Percentiles rank a stretch among this genome's conserved stretches.
Evolutionary conservation across 1,284 basidiomycete genomes (phyloP).

Genomic region (Microstroma glucosiphilum): DNA sequence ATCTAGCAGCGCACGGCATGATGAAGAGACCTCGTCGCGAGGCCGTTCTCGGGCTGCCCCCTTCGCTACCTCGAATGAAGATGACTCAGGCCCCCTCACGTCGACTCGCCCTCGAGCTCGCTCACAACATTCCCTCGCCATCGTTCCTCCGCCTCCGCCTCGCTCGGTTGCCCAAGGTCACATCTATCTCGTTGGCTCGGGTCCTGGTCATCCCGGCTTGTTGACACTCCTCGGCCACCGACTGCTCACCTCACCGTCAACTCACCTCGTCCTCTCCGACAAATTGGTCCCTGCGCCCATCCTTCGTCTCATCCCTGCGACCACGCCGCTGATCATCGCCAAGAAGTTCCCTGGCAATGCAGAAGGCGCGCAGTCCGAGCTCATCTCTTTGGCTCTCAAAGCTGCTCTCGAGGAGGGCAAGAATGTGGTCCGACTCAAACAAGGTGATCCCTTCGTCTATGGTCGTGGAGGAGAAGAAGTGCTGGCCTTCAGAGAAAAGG

Average conservation of each 20-base stretch:
- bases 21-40: neutral
- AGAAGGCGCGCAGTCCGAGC: conserved; percentile 84
- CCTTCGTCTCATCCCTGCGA: conserved; percentile 71
- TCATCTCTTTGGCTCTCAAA: conserved; percentile 82
- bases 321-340: conserved; percentile 66
- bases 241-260: conserved; percentile 64
- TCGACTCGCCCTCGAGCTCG: conserved; percentile 18
- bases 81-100: neutral
- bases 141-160: conserved; percentile 26
- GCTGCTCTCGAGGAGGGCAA: conserved; percentile 69
- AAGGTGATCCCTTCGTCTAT: conserved; percentile 92
- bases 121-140: conserved; percentile 36
- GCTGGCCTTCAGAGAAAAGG: conserved; percentile 76
- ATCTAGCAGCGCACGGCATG: too few relatives aligned
- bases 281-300: conserved; percentile 92
- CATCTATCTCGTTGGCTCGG: conserved; percentile 76
- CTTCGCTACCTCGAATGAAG: too few relatives aligned
- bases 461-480: conserved; percentile 91
- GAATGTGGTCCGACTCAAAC: conserved; percentile 86
- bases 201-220: conserved; percentile 86
- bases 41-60: neutral
- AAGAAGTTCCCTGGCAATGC: conserved; percentile 97
- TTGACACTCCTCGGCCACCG: conserved; percentile 79
- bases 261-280: conserved; percentile 83
- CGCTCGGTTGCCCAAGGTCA: conserved; percentile 20